Conservation (phyloP, 495 filamentous ascomycete genomes). For the Bacidia gigantensis region DNA sequence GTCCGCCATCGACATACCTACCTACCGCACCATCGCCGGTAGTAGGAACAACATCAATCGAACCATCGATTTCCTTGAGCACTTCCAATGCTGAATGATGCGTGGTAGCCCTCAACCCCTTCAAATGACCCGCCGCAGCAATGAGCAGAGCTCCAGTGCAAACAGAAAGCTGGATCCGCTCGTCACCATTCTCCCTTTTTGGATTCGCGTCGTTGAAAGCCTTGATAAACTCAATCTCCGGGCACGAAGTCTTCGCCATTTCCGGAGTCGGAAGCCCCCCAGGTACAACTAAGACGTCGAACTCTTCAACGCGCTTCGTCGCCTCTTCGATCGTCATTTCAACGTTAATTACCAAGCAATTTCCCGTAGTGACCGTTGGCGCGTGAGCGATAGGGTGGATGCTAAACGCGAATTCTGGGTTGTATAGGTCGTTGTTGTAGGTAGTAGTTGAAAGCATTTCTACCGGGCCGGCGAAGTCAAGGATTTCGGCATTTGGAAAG, state of each 20-base stretch:
- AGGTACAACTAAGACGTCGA: constrained; percentile 57
- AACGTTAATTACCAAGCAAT: constrained; percentile 17
- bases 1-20: constrained; percentile 11
- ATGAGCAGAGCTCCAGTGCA: constrained; percentile 62
- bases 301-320: constrained; percentile 46
- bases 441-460: constrained; percentile 34
- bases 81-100: constrained; percentile 50
- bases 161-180: constrained; percentile 57
- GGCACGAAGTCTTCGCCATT: not conserved
- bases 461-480: constrained; percentile 56
- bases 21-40: not conserved
- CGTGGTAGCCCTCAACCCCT: constrained; percentile 53
- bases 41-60: constrained; percentile 2
- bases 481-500: constrained; percentile 33
- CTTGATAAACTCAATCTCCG: constrained; percentile 38
- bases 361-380: constrained; percentile 22
- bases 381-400: constrained; percentile 24
- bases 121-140: constrained; percentile 51
- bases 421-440: constrained; percentile 22
- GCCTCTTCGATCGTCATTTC: constrained; percentile 39
- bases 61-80: constrained; percentile 38
- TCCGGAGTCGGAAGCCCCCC: constrained; percentile 32
- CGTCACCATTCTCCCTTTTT: constrained; percentile 44
- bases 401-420: constrained; percentile 23
- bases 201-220: constrained; percentile 49